Evolutionary conservation across 2,329 filamentous ascomycete genomes (phyloP).

Genomic region (Xylaria sp.): DNA sequence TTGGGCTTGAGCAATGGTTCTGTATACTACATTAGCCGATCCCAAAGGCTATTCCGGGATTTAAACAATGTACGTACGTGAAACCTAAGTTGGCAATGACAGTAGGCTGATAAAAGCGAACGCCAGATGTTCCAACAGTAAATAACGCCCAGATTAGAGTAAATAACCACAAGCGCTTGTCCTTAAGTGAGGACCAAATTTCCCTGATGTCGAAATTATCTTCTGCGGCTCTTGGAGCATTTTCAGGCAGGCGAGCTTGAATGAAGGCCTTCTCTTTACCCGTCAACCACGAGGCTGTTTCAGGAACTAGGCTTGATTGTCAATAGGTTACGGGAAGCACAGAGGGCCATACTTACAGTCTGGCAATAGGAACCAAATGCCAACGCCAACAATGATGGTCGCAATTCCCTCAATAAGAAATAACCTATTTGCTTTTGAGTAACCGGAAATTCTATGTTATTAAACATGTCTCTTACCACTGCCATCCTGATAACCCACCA

Average conservation of each 20-base stretch:
- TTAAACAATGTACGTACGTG: constrained; percentile 49
- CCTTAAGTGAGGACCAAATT: constrained; percentile 53
- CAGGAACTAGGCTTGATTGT: constrained; percentile 41
- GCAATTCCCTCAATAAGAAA: constrained; percentile 59
- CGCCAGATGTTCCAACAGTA: constrained; percentile 58
- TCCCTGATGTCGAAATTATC: constrained; percentile 55
- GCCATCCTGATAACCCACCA: constrained; percentile 48
- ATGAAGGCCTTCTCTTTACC: constrained; percentile 58
- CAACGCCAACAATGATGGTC: constrained; percentile 59
- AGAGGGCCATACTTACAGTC: constrained; percentile 57
- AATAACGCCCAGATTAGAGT: constrained; percentile 59
- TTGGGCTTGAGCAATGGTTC: constrained; percentile 59
- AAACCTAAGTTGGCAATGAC: constrained; percentile 56
- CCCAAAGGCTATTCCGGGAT: too few relatives aligned
- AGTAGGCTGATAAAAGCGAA: constrained; percentile 57
- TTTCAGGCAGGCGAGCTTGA: constrained; percentile 55
- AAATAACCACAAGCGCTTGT: constrained; percentile 58
- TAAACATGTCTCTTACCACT: constrained; percentile 41
- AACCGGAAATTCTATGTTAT: not conserved
- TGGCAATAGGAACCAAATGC: constrained; percentile 64
- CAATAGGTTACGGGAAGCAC: not conserved
- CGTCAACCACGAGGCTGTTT: constrained; percentile 48
- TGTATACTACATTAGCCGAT: constrained; percentile 37
- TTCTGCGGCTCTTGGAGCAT: constrained; percentile 56
- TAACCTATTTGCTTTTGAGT: constrained; percentile 47